Evolutionary conservation across 768 basidiomycete genomes (phyloP), one percentile per base, ranked within the genome.

Genomic region (Cystobasidium onofrii): DNA sequence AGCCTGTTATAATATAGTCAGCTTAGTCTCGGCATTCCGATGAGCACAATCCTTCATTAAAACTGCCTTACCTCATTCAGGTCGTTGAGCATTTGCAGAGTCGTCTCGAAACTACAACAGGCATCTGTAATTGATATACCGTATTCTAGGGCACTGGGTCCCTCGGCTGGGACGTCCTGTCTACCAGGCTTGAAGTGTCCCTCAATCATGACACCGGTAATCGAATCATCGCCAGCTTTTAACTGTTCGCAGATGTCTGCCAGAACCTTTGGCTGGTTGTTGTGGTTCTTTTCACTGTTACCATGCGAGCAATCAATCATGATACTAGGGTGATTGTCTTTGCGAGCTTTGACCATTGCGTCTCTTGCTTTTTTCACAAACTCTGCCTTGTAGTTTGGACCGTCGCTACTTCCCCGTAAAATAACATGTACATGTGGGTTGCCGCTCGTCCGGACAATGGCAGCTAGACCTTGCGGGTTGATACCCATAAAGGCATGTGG

Each of bases 171-270:
- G 17, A 95, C 90, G 77, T 92, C 90, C 83, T 99, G 95, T 74
- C 88, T 84, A 23, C 95, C 95, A 63, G 88, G 89, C 79, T 90
- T 89, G 82, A 99, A 88, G 81, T 97, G 90, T 15, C 89, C 90
- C 83, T 99, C 95, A 80, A 99, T 86, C 95, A 99, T 98, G 73
- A 97, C 92, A 57, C 95, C 95, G 3, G 91, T 91, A 81, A 99
- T 89, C 78, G 85, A 84, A 73, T 74, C 73, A 69, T 85, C 83
- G 31, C 91, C 91, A 7, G 85, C 85, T 6, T 81, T 82, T 67
- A 98, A 86, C 82, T 98, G 95, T 1, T 81, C 82, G 81, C 87
- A 88, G 78, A 92, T 86, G 81, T 86, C 82, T 76, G 86, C 85
- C 72, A 91, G 77, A 50, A 82, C 82, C 77, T 87, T 87, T 20